Base-by-base conservation (phyloP, 768 basidiomycete genomes). In the Cystobasidium tubakii region DNA sequence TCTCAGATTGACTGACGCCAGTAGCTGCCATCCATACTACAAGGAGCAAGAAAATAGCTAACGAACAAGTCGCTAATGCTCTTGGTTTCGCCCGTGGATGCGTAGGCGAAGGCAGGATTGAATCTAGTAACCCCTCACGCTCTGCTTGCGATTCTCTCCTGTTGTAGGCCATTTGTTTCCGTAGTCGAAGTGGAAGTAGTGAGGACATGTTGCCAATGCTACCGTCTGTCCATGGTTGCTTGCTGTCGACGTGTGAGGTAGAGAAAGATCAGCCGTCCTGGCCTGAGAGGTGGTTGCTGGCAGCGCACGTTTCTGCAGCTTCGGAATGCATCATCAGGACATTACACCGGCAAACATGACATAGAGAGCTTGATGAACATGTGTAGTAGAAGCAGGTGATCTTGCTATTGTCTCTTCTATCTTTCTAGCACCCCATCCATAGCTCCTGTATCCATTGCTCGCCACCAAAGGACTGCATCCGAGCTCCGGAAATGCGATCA, bases 51-150 rank as follows among this genome's bases (percentile, higher is more conserved):
- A 71, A 71, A 53, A 71, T 42, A 12, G 69, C 12, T 6, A 71
- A 15, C 6, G 34, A 46, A 36, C 54, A 36, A 21, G 55, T 33
- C n/a, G 36, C 44, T 34, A 71, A 43, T 23, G 55, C 55, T 34
- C 69, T 53, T 27, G 23, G 21, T 21, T 25, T 36, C 36, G 69
- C 33, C 29, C 69, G 50, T n/a, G 69, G 69, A 60, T 71, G 69
- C 23, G 69, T 71, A 25, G 69, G 69, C 29, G 33, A 9, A 21
- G 69, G 69, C 21, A 71, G 54, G 9, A 71, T n/a, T 10, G 69
- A 53, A n/a, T 71, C 69, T 46, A 71, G 69, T 12, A 71, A 31
- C 9, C 23, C n/a, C 54, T 71, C 69, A 17, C 63, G 36, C 39
- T 46, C 63, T 6, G 36, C 63, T 65, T 65, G 34, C 34, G 39